These are phyloP conservation scores for Heterobasidion annosum DNA, from an alignment of 1,284 basidiomycete species.

Conservation along the genomic window DNA sequence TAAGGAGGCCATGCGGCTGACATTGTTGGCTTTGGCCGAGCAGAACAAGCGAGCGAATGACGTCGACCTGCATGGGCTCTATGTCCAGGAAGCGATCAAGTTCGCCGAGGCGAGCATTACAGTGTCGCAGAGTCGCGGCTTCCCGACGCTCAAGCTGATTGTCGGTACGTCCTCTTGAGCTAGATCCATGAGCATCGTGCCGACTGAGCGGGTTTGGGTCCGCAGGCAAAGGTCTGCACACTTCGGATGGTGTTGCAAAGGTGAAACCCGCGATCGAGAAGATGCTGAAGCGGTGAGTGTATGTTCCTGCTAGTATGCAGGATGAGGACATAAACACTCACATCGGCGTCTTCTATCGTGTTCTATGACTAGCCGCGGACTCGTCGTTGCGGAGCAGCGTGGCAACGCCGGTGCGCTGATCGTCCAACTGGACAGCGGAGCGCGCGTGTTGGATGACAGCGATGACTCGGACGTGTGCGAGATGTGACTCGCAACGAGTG, in stretches of 20 bases:
- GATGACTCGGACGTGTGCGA: no score
- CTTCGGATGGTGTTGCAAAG: background rate
- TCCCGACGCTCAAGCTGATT: background rate
- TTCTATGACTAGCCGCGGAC: no score
- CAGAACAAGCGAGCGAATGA: background rate
- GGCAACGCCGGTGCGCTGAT: no score
- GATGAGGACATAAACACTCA: no score
- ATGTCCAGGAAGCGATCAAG: background rate
- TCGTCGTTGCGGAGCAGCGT: no score
- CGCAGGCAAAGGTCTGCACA: conserved; percentile 12
- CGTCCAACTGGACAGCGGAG: no score
- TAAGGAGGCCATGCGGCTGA: no score
- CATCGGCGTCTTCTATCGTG: no score
- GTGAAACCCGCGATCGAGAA: background rate
- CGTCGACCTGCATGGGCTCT: background rate
- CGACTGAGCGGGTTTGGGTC: background rate
- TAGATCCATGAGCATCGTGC: background rate
- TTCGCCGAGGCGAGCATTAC: background rate
- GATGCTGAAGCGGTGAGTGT: background rate
- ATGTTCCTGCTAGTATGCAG: no score
- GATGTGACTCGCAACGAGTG: no score
- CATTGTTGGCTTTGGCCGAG: background rate
- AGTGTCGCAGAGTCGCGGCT: background rate
- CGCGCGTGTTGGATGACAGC: no score
- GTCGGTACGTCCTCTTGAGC: background rate